Evolutionary conservation across 257 asterid species (phyloP).

Genomic region (Leonotis leonurus): DNA sequence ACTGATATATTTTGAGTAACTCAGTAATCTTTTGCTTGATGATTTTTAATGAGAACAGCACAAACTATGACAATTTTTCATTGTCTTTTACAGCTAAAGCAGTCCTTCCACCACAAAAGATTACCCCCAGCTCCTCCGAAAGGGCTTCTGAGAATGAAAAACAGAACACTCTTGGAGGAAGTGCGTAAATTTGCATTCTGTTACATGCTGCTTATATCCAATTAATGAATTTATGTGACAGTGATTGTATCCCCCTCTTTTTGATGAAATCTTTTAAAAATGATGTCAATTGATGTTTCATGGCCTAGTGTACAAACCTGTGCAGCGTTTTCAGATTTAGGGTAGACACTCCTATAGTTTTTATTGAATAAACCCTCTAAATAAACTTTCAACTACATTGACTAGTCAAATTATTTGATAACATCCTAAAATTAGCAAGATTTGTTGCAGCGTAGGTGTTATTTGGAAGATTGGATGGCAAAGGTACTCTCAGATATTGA

Average conservation of each 20-base stretch:
- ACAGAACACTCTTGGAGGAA: conserved; percentile 45
- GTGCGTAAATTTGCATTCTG: conserved; percentile 34
- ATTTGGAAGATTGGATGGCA: conserved; percentile 67
- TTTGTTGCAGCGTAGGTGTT: conserved; percentile 60
- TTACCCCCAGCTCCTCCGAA: conserved; percentile 54
- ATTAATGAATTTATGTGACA: not conserved
- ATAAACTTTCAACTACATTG: not conserved
- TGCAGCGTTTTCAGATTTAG: not conserved
- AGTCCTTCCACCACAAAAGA: conserved; percentile 44
- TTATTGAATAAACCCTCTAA: not conserved
- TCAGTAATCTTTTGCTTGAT: not conserved
- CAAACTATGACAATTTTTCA: conserved; percentile 1
- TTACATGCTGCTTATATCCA: conserved; percentile 8
- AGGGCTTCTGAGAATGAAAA: conserved; percentile 43
- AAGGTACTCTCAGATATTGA: conserved; percentile 62
- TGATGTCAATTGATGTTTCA: not conserved
- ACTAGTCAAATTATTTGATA: not conserved
- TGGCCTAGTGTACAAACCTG: not conserved
- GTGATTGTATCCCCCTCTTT: not conserved
- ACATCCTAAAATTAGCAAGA: conserved; percentile 23
- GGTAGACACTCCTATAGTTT: not conserved
- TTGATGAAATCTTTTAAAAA: not conserved
- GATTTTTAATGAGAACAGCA: conserved; percentile 12
- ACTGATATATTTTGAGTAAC: not conserved
- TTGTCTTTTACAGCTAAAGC: conserved; percentile 47